Evolutionary conservation across 106 monocot genomes (phyloP).

Genomic region (Acorus gramineus): DNA sequence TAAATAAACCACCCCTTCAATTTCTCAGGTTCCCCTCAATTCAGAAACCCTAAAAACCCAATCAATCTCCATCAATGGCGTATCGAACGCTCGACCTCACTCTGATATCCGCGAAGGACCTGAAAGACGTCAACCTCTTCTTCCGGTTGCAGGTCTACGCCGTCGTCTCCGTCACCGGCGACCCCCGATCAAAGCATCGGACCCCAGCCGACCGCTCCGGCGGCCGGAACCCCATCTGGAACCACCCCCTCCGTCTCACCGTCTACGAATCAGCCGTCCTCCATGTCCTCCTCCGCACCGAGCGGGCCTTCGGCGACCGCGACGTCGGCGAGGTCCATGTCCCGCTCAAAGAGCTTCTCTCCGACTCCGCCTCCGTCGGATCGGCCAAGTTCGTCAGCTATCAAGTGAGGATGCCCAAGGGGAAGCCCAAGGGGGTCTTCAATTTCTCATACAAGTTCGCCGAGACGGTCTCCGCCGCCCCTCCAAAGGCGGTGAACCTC

Average conservation of each 20-base stretch:
- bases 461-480: constrained; percentile 6
- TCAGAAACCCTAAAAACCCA: too few species aligned
- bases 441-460: constrained; percentile 44
- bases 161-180: constrained; percentile 28
- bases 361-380: background rate
- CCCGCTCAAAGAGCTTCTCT: constrained; percentile 40
- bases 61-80: constrained; percentile 8
- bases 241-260: constrained; percentile 27
- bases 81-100: constrained; percentile 36
- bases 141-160: constrained; percentile 62
- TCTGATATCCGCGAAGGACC: constrained; percentile 57
- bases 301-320: constrained; percentile 47
- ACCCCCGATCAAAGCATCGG: constrained; percentile 23
- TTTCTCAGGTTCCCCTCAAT: too few species aligned
- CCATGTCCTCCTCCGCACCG: constrained; percentile 34
- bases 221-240: constrained; percentile 41
- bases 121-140: constrained; percentile 47
- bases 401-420: constrained; percentile 51
- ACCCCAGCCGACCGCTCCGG: constrained; percentile 34
- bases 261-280: constrained; percentile 20
- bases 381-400: constrained; percentile 36
- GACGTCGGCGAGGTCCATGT: constrained; percentile 55
- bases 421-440: constrained; percentile 51
- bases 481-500: background rate
- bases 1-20: too few species aligned